Base-by-base conservation (phyloP, 768 basidiomycete genomes). In the Lactarius deliciosus region DNA sequence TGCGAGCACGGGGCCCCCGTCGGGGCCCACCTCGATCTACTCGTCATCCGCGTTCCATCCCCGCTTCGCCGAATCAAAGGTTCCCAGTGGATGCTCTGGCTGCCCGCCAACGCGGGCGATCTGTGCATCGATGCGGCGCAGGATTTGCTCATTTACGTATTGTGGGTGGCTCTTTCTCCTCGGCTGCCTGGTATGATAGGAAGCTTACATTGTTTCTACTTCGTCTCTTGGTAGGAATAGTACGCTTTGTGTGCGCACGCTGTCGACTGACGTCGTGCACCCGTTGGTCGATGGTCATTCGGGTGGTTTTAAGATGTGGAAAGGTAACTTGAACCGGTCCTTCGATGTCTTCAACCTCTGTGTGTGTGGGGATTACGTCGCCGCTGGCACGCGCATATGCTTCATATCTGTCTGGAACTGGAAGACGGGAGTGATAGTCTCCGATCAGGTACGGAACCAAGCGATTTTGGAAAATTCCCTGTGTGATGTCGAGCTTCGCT, bases 331-430 rank as follows among this genome's bases (percentile, higher is more conserved):
- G 25, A 47, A 6, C 13, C 53, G 53, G 8, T 28, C 8, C 11
- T n/a, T 36, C n/a, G 53, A 60, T 6, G 20, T 63, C 20, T 34
- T 16, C 15, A 25, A 47, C 34, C 41, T 32, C 15, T 47, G 20
- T 20, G 58, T 68, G 2, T 47, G 41, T 13, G 66, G 66, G 1
- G 66, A 68, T 28, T 64, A 47, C 25, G 41, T 68, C 5, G 62
- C 66, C 30, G 54, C 57, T 3, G 58, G 20, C 62, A 47, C 58
- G 20, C 58, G 53, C 28, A 32, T 47, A 32, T 47, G 32, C 16
- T 60, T 55, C 25, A 64, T 68, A n/a, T 64, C 62, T 2, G 40
- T 64, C 15, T 68, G 66, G 66, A 68, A 68, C 28, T 68, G 66
- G 66, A 68, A 68, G 62, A 68, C 57, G 2, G 66, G 66, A 1